Evolutionary conservation across 2,329 filamentous ascomycete species (phyloP).

Genomic region (Botrytis sinoallii): DNA sequence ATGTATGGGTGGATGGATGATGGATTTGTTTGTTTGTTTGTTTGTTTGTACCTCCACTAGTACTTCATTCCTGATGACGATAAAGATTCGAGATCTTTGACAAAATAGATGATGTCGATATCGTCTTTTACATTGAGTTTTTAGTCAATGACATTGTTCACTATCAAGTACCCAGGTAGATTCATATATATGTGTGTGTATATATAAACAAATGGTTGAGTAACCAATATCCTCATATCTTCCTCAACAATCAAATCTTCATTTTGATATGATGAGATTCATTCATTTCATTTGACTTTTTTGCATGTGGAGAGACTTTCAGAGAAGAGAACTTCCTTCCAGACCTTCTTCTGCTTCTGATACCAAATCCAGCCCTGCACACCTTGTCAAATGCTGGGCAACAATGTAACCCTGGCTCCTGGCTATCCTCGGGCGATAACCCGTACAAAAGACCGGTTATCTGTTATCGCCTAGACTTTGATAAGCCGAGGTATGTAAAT

Average conservation of each 20-base stretch:
- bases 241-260: not conserved
- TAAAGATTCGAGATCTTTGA: not conserved
- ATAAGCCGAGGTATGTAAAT: slow-evolving; percentile 9
- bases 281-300: not conserved
- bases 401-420: not conserved
- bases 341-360: not conserved
- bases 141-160: not conserved
- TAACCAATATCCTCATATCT: not conserved
- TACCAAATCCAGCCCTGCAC: not conserved
- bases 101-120: slow-evolving; percentile 6
- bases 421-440: slow-evolving; percentile 5
- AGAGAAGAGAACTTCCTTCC: not conserved
- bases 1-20: no score
- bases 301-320: slow-evolving; percentile 4
- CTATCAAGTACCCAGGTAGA: not conserved
- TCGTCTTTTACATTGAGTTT: not conserved
- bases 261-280: not conserved
- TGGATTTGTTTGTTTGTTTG: not conserved
- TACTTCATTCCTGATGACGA: slow-evolving; percentile 6
- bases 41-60: not conserved
- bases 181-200: not conserved
- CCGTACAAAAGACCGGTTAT: not conserved
- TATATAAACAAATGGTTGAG: not conserved
- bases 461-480: slow-evolving; percentile 17
- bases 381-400: not conserved